phyloP scores from a whole-genome alignment of 2,329 filamentous ascomycete species.

The Ophiostoma australiae region DNA sequence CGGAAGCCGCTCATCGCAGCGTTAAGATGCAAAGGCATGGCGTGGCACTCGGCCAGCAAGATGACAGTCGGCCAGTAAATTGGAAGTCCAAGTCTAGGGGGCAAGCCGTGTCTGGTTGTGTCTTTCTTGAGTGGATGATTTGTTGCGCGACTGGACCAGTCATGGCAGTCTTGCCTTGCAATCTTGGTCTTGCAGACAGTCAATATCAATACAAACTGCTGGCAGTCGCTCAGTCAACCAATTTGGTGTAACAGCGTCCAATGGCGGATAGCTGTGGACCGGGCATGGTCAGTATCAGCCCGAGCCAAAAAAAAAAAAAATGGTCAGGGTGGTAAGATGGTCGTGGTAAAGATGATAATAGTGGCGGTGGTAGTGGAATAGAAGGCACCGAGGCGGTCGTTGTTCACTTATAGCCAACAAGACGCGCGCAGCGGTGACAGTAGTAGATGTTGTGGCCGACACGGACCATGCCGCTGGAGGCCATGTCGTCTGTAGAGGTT shows the following conservation, averaged over 20 bases:
- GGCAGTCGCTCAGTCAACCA: no score
- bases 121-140: not conserved
- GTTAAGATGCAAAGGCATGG: not conserved
- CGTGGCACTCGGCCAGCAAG: not conserved
- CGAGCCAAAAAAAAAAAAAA: not conserved
- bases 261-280: not conserved
- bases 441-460: conserved; percentile 64
- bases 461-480: conserved; percentile 57
- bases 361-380: not conserved
- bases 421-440: conserved; percentile 58
- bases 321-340: not conserved
- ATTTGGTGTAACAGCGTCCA: not conserved
- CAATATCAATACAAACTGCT: not conserved
- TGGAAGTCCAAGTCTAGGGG: not conserved
- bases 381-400: not conserved
- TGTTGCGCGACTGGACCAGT: not conserved
- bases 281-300: not conserved
- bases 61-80: not conserved
- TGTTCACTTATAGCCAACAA: conserved; percentile 58
- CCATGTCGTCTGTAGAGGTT: conserved; percentile 56
- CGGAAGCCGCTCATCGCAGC: not conserved
- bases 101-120: not conserved
- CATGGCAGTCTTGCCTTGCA: not conserved
- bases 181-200: not conserved
- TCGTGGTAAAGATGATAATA: not conserved